These are phyloP conservation scores for Chalciporus piperatus DNA, from an alignment of 768 basidiomycete species.

Conservation along the genomic window DNA sequence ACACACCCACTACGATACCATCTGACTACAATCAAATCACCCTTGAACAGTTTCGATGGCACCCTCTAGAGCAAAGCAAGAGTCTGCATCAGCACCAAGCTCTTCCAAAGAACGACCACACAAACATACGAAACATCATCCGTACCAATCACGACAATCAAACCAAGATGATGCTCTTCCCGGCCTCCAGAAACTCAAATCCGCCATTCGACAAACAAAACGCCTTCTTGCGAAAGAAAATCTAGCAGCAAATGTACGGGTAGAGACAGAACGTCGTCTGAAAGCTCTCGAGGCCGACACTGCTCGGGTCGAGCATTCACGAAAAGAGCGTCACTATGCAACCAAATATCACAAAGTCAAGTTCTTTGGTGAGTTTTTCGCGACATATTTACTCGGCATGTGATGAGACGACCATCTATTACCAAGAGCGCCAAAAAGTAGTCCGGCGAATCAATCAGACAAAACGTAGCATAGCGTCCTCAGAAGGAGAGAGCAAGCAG, in stretches of 20 bases:
- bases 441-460: constrained; percentile 69
- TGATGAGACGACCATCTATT: background rate
- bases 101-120: constrained; percentile 14
- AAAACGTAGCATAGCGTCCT: constrained; percentile 50
- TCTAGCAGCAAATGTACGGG: constrained; percentile 79
- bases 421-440: constrained; percentile 82
- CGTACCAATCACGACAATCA: constrained; percentile 14
- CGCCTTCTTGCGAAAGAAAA: constrained; percentile 83
- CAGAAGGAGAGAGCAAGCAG: constrained; percentile 36
- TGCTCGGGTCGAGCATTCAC: constrained; percentile 54
- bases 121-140: constrained; percentile 12
- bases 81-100: background rate
- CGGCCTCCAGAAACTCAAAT: constrained; percentile 85
- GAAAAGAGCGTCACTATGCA: constrained; percentile 72
- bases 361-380: constrained; percentile 76
- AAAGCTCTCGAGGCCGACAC: constrained; percentile 76
- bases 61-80: constrained; percentile 14
- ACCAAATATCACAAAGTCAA: constrained; percentile 85
- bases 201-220: constrained; percentile 77
- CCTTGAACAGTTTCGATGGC: constrained; percentile 14
- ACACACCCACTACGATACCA: too few species aligned
- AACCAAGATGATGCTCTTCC: constrained; percentile 33
- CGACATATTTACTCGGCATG: background rate
- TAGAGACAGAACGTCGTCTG: constrained; percentile 76
- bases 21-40: constrained; percentile 6